Evolutionary conservation across 176 grass and related monocot species (phyloP).

Genomic region (Stipa capillata): DNA sequence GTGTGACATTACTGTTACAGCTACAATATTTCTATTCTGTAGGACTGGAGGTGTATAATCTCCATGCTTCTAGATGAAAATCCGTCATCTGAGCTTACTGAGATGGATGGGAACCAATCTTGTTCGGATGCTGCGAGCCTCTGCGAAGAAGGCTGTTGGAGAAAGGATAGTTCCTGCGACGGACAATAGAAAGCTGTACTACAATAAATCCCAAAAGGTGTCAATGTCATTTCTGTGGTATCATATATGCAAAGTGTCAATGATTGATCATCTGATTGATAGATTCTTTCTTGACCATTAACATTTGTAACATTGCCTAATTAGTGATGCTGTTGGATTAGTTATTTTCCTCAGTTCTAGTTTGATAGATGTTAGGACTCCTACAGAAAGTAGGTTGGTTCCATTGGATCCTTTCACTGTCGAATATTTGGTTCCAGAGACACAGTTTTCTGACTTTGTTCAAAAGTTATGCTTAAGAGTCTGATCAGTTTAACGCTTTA

Average conservation of each 20-base stretch:
- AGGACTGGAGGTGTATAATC: conserved; percentile 96
- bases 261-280: neutral
- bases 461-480: neutral
- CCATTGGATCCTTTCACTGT: neutral
- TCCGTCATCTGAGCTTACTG: conserved; percentile 60
- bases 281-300: neutral
- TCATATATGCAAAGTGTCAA: neutral
- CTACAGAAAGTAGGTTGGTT: neutral
- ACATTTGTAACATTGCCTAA: neutral
- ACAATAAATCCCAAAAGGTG: conserved; percentile 83
- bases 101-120: conserved; percentile 89
- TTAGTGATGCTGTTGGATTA: neutral
- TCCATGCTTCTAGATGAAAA: conserved; percentile 94
- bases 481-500: neutral
- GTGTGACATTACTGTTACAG: neutral
- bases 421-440: neutral
- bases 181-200: conserved; percentile 82
- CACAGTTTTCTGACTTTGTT: neutral
- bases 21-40: conserved; percentile 15
- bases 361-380: neutral
- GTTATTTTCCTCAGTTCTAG: neutral
- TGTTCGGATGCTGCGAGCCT: conserved; percentile 79
- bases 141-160: conserved; percentile 92
- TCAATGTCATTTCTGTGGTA: neutral
- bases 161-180: conserved; percentile 83